Percentiles rank a stretch among this genome's conserved stretches.
Evolutionary conservation across 2,329 filamentous ascomycete genomes (phyloP).

Genomic region (Ophiostoma sp.): DNA sequence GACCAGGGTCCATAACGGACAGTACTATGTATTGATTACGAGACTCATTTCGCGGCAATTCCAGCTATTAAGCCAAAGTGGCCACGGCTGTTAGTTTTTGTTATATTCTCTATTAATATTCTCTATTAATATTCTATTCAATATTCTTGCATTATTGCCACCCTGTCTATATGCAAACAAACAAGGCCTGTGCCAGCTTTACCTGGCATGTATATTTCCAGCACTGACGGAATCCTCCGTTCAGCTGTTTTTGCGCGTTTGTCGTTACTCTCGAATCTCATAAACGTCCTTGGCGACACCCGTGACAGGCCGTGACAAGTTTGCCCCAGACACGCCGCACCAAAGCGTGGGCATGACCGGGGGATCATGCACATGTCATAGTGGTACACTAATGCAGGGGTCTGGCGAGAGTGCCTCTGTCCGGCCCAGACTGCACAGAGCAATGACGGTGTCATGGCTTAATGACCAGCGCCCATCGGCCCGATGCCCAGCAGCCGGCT

Average conservation of each 20-base stretch:
- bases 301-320: neutral
- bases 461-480: neutral
- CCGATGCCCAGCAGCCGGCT: neutral
- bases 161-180: conserved; percentile 6
- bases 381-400: neutral
- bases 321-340: neutral
- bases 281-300: neutral
- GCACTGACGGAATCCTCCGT: no score
- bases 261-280: neutral
- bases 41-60: neutral
- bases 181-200: no score
- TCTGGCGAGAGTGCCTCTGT: neutral
- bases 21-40: no score
- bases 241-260: neutral
- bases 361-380: neutral
- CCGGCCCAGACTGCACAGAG: neutral
- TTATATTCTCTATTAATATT: neutral
- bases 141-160: neutral
- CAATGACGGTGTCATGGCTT: neutral
- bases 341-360: neutral
- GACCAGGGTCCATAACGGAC: no score
- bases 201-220: no score
- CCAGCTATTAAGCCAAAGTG: no score
- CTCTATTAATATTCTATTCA: no score
- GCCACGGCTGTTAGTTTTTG: neutral